Evolutionary conservation across 441 rosid genomes (phyloP), one percentile per base, ranked within the genome.

Genomic region (Croton setiger): DNA sequence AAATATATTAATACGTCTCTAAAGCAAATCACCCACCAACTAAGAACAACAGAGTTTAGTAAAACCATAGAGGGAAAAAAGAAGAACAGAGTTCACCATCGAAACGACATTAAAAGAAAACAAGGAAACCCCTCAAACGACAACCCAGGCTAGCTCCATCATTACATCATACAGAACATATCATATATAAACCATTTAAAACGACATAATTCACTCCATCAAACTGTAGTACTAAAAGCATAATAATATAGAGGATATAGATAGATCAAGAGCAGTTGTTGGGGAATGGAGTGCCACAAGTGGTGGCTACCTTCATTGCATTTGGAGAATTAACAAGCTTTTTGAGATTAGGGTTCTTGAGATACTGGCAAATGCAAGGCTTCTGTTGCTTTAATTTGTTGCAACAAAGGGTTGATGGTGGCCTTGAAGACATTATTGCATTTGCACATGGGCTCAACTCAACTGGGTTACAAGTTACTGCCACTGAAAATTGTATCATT

Each of bases 321-420:
- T 78, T 76, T 20, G 80, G 87, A 55, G 83, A 80, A 71, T 70
- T 76, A 6, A 80, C 69, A 60, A 68, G 70, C 68, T 66, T 69
- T 39, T 63, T 64, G 8, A 81, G 70, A 64, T 58, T 18, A 0
- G 87, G 86, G 47, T 83, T 11, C 52, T 74, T 71, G 4, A 77
- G 41, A 63, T 82, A 83, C 17, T 62, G 64, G 71, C 88, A 85
- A 44, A 85, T 75, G 69, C 88, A 85, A 15, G 79, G 71, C 45
- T 63, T 66, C 55, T 85, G 85, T 59, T 81, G 81, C 75, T 68
- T 80, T 68, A 82, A 31, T 67, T 75, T 82, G 72, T 63, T 60
- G 78, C 87, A 84, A 66, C 87, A 84, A 1, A 27, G 21, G 47
- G 52, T 11, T 0, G 84, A 52, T 0, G 86, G 86, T 5, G 71